phyloP scores from a whole-genome alignment of 108 stramenopile genomes.

The Phaeodactylum tricornutum region DNA sequence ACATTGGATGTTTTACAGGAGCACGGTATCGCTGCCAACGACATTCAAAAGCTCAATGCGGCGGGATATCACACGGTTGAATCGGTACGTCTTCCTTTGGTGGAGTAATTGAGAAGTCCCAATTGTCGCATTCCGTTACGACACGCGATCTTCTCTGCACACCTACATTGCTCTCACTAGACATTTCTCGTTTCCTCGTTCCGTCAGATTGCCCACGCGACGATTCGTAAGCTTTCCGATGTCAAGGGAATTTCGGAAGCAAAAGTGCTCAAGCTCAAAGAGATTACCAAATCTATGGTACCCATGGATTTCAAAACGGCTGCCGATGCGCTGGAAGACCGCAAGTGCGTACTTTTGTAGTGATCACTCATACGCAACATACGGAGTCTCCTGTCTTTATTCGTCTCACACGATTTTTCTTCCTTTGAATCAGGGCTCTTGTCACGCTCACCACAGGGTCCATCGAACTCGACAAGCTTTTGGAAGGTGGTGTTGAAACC shows the following conservation, averaged over 20 bases:
- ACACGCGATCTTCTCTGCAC: neutral
- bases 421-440: slow-evolving; percentile 11
- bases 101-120: neutral
- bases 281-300: slow-evolving; percentile 86
- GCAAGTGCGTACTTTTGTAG: slow-evolving; percentile 54
- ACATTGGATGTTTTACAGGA: slow-evolving; percentile 77
- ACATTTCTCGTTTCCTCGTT: neutral
- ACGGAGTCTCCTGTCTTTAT: too few relatives aligned
- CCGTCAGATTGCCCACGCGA: slow-evolving; percentile 80
- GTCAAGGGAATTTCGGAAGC: slow-evolving; percentile 96
- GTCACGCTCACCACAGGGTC: slow-evolving; percentile 92
- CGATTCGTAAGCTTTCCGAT: slow-evolving; percentile 87
- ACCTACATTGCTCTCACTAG: neutral
- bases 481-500: slow-evolving; percentile 98
- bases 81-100: slow-evolving; percentile 35
- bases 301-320: slow-evolving; percentile 98
- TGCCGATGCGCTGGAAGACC: slow-evolving; percentile 84
- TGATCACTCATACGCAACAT: too few relatives aligned
- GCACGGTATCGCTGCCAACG: slow-evolving; percentile 92
- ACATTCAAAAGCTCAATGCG: slow-evolving; percentile 92
- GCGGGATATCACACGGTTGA: slow-evolving; percentile 97
- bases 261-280: slow-evolving; percentile 94
- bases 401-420: too few relatives aligned
- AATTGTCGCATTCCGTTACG: neutral
- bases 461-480: slow-evolving; percentile 92